Evolutionary conservation across 192 early-diverging fungal species (phyloP).

Genomic region (Lunasporangiospora selenospora): DNA sequence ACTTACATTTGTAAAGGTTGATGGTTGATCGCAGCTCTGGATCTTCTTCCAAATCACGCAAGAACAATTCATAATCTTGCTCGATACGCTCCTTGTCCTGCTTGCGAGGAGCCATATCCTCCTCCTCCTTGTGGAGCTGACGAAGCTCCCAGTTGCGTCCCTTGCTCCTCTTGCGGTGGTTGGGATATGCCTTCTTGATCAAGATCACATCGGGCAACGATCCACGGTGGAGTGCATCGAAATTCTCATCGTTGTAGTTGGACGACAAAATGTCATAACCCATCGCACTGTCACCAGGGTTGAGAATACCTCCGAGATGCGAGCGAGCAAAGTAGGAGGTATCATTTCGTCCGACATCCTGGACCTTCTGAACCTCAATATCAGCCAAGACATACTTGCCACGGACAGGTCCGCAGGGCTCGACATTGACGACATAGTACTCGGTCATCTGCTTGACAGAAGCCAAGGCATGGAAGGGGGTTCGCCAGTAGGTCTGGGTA

Average conservation of each 20-base stretch:
- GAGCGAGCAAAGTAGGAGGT: conserved; percentile 86
- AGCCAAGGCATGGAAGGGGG: conserved; percentile 77
- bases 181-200: conserved; percentile 91
- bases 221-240: conserved; percentile 71
- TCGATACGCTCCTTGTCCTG: conserved; percentile 81
- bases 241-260: conserved; percentile 93
- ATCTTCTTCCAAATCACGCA: conserved; percentile 99
- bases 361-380: conserved; percentile 80
- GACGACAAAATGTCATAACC: conserved; percentile 89
- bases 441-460: conserved; percentile 85
- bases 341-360: conserved; percentile 86
- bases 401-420: conserved; percentile 75
- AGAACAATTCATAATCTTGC: conserved; percentile 93
- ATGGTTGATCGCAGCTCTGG: conserved; percentile 92
- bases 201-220: conserved; percentile 88
- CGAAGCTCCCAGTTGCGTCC: conserved; percentile 92
- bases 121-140: conserved; percentile 87
- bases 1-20: conserved; percentile 87
- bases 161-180: conserved; percentile 86
- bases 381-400: conserved; percentile 88
- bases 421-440: conserved; percentile 96
- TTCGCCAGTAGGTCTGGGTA: conserved; percentile 82
- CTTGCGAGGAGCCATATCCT: conserved; percentile 81
- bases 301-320: conserved; percentile 91
- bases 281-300: conserved; percentile 89